These are phyloP conservation scores for Flaveria sonorensis DNA, from an alignment of 129 eudicot genomes.

Conservation along the genomic window DNA sequence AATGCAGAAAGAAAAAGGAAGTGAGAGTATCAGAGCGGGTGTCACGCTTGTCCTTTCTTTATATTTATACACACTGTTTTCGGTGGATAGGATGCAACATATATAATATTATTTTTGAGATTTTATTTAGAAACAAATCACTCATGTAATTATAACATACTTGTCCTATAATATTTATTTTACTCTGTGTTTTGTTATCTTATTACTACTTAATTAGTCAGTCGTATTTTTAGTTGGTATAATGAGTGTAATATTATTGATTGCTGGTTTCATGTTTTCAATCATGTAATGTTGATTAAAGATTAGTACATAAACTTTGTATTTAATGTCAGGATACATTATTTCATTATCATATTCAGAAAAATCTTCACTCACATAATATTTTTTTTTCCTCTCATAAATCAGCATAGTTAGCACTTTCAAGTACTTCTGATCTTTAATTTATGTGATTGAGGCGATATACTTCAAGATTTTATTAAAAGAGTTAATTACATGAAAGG, in stretches of 20 bases:
- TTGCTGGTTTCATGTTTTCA: neutral
- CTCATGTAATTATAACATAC: neutral
- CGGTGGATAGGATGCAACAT: slow-evolving; percentile 9
- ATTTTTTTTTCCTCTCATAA: no score
- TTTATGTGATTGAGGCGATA: no score
- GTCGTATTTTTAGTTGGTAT: neutral
- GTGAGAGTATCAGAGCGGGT: slow-evolving; percentile 78
- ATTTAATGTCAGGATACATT: no score
- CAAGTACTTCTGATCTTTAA: no score
- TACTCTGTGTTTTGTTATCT: neutral
- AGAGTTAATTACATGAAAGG: no score
- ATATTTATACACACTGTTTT: slow-evolving; percentile 38
- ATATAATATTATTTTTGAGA: neutral
- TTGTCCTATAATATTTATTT: neutral
- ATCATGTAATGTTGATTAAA: neutral
- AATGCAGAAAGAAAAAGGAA: slow-evolving; percentile 59
- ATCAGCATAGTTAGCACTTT: no score
- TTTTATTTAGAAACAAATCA: neutral
- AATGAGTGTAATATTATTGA: neutral
- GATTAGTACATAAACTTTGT: neutral
- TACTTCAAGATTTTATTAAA: no score
- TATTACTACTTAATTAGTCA: neutral
- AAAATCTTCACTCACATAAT: no score
- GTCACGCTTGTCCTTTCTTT: slow-evolving; percentile 93
- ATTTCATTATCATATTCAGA: no score